Base-by-base conservation (phyloP, 2,329 filamentous ascomycete genomes). In the Lachnellula subtilissima region DNA sequence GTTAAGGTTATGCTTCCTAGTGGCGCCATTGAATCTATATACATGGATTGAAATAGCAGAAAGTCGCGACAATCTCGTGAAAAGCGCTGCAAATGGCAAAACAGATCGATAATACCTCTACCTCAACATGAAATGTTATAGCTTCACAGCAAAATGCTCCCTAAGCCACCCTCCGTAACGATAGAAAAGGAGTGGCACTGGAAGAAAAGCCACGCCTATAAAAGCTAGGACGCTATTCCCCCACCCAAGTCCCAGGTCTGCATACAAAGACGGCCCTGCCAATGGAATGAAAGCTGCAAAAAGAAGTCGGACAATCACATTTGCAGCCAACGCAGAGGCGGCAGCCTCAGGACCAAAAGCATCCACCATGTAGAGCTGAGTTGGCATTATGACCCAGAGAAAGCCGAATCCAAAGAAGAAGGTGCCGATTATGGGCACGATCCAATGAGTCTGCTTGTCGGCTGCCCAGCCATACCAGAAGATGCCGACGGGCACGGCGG, bases 401-500 rank as follows among this genome's bases (percentile, higher is more conserved):
- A 55, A 48, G 3, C 60, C 58, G 2, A 75, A 53, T 1, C 75
- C 75, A 42, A 76, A 67, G 39, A 74, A 64, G 0, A 67, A 61
- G 0, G 73, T 77, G 1, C 70, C 74, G 15, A 77, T 71, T 55
- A 76, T 74, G 1, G 76, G 74, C 0, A 70, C 73, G 19, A 77
- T 74, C 75, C 75, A 78, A 45, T 59, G 56, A 15, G 60, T 68
- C 6, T 69, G 60, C 4, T 72, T 66, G 4, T 77, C 61, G 0
- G 72, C 71, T 0, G 72, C 71, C 75, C 76, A 78, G 9, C 75
- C 76, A 57, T 77, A 78, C 15, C 75, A 70, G 60, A 79, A 78
- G 35, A 78, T 67, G 0, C 71, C 70, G 9, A 74, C 63, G 0
- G 76, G 75, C 11, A 78, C 72, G 56, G 11, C 46, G 75, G 43